Evolutionary conservation across 495 filamentous ascomycete genomes (phyloP).

Genomic region (Xylaria cubensis): DNA sequence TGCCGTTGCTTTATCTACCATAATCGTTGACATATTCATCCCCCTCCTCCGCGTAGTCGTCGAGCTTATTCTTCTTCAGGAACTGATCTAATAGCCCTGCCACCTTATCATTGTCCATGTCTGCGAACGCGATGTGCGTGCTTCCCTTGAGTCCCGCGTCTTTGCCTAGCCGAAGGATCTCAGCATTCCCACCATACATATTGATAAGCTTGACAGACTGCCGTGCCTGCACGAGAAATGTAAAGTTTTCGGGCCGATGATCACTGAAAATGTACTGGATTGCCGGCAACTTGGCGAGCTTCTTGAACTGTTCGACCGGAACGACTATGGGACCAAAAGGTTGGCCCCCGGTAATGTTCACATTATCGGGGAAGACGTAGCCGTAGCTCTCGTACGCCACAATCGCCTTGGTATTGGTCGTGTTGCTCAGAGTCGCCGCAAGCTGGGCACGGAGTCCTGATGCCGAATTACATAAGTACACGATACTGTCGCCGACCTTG

Average conservation of each 20-base stretch:
- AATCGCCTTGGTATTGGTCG: conserved; percentile 55
- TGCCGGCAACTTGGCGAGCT: conserved; percentile 46
- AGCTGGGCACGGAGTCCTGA: conserved; percentile 52
- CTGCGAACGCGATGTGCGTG: conserved; percentile 55
- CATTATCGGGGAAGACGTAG: conserved; percentile 52
- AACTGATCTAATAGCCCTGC: conserved; percentile 49
- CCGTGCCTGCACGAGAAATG: conserved; percentile 41
- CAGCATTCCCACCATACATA: conserved; percentile 53
- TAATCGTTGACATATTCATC: neutral
- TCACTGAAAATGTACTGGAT: conserved; percentile 60
- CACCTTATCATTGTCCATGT: conserved; percentile 53
- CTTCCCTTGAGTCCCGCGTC: conserved; percentile 50
- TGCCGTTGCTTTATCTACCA: too few relatives aligned
- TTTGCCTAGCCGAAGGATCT: conserved; percentile 49
- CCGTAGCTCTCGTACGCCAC: conserved; percentile 56
- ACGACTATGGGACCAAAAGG: conserved; percentile 47
- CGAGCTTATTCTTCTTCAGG: conserved; percentile 43
- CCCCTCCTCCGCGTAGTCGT: conserved; percentile 34
- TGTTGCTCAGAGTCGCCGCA: conserved; percentile 47
- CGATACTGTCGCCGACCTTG: conserved; percentile 49
- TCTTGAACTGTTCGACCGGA: conserved; percentile 54
- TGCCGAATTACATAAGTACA: conserved; percentile 55
- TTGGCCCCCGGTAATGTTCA: conserved; percentile 41
- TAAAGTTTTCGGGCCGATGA: conserved; percentile 43
- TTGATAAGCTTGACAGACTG: conserved; percentile 50